Evolutionary conservation across 345 rosid species (phyloP).

Genomic region (Raphanus raphanistrum): DNA sequence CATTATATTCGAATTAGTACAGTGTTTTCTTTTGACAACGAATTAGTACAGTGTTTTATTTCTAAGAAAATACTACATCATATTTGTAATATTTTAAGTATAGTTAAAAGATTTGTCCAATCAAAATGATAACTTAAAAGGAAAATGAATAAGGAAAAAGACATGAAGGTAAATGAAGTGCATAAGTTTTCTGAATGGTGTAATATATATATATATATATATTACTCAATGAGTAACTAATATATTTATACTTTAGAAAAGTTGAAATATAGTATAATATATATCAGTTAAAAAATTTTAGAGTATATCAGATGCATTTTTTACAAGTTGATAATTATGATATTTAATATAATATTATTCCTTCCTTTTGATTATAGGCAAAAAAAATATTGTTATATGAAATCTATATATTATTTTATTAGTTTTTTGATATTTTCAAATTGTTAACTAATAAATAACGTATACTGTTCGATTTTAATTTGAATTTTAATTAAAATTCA

Average conservation of each 20-base stretch:
- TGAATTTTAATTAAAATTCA: too few species aligned
- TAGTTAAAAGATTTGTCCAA: background rate
- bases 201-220: too few species aligned
- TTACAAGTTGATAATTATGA: background rate
- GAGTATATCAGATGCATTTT: background rate
- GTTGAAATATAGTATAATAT: background rate
- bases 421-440: too few species aligned
- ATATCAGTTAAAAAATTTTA: too few species aligned
- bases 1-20: constrained; percentile 23
- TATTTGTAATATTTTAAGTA: background rate
- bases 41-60: background rate
- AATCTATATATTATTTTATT: too few species aligned
- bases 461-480: too few species aligned
- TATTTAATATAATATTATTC: background rate
- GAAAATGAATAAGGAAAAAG: background rate
- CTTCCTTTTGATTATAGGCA: background rate
- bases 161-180: background rate
- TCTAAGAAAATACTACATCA: constrained; percentile 6
- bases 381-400: too few species aligned
- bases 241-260: too few species aligned
- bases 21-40: background rate
- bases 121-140: background rate
- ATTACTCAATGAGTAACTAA: background rate
- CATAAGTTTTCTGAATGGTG: background rate
- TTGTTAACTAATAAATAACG: too few species aligned